Evolutionary conservation across 2,329 filamentous ascomycete genomes (phyloP).

Genomic region (Aureobasidium mangrovei): DNA sequence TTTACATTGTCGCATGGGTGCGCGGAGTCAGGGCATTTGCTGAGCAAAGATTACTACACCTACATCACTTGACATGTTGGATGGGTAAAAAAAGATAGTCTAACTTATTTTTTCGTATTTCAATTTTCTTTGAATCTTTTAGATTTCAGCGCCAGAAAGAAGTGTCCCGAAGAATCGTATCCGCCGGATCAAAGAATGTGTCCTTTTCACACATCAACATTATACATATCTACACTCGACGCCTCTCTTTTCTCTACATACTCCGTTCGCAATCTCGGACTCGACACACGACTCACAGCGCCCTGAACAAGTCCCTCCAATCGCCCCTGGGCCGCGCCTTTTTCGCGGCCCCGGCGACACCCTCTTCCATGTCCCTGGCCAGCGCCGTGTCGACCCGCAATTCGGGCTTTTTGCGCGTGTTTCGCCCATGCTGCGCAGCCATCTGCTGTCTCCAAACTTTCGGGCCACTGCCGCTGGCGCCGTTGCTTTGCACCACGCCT

Average conservation of each 20-base stretch:
- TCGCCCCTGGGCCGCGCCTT: conserved; percentile 13
- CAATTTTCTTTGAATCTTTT: too few species aligned
- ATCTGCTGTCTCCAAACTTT: conserved; percentile 1
- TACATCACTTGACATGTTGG: too few species aligned
- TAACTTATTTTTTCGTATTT: too few species aligned
- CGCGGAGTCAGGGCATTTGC: neutral
- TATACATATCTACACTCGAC: too few species aligned
- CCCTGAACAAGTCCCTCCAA: conserved; percentile 17
- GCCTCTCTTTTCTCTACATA: too few species aligned
- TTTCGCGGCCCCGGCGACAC: conserved; percentile 9
- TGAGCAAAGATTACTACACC: too few species aligned
- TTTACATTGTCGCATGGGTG: conserved; percentile 1
- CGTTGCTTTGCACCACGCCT: neutral
- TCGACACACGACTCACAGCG: conserved; percentile 8
- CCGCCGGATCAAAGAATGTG: too few species aligned
- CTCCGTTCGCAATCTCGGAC: too few species aligned
- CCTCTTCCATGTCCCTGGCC: conserved; percentile 8
- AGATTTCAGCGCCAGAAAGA: too few species aligned
- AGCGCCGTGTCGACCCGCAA: conserved; percentile 7
- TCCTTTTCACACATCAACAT: too few species aligned
- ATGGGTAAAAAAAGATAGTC: too few species aligned
- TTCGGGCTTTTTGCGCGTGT: neutral
- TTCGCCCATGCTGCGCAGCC: neutral
- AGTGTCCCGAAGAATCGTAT: too few species aligned
- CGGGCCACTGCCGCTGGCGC: neutral